A percentile compares a stretch with the other conserved stretches of the same genome.
phyloP scores from a whole-genome alignment of 257 asterid species.

The Gynochthodes officinalis region DNA sequence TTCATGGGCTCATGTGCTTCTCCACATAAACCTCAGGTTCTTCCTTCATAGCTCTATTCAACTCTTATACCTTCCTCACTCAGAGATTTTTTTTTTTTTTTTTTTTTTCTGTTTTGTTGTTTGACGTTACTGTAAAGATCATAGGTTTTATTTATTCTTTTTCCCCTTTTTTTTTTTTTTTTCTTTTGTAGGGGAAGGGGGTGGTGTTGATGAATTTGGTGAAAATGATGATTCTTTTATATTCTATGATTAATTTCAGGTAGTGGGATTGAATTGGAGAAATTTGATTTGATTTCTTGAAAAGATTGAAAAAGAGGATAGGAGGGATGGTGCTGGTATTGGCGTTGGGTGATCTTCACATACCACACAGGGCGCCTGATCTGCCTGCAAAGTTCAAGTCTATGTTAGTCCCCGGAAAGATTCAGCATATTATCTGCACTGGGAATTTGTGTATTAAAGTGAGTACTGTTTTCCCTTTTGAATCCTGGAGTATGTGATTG shows the following conservation, averaged over 20 bases:
- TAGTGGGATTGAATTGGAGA: conserved; percentile 20
- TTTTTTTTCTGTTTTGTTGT: not conserved
- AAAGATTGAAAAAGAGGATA: not conserved
- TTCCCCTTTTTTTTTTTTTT: not conserved
- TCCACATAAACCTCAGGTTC: conserved; percentile 4
- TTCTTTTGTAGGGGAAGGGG: not conserved
- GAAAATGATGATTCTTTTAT: not conserved
- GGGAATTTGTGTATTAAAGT: conserved; percentile 82
- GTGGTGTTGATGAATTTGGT: not conserved
- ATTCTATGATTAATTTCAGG: conserved; percentile 12
- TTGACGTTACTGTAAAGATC: not conserved
- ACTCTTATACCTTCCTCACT: not conserved
- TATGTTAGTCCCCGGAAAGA: conserved; percentile 98
- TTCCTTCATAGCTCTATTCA: not conserved
- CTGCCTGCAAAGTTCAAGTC: conserved; percentile 94
- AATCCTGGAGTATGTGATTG: not conserved
- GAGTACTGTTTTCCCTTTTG: conserved; percentile 22
- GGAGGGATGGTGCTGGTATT: conserved; percentile 82
- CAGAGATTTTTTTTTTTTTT: not conserved
- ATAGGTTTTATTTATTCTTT: not conserved
- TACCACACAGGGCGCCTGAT: conserved; percentile 93
- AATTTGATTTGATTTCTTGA: conserved; percentile 13
- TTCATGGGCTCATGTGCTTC: not conserved
- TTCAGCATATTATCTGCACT: conserved; percentile 86
- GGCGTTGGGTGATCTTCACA: conserved; percentile 95